Evolutionary conservation across 1,284 basidiomycete genomes (phyloP), one percentile per base, ranked within the genome.

Genomic region (Laetiporus sulphureus): DNA sequence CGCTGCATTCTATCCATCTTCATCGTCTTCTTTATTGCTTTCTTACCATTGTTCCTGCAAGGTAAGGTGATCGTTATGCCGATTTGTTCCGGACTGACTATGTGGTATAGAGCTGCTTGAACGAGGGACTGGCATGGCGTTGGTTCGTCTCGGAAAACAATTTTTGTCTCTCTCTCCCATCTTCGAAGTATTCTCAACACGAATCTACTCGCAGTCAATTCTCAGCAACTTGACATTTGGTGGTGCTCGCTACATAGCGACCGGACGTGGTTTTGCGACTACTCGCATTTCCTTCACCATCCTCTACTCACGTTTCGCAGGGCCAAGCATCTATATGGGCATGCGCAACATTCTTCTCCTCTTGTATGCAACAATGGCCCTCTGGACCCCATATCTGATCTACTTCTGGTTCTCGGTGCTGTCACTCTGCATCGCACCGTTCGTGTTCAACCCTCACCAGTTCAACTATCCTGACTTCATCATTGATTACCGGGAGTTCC

Each of bases 381-480:
- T 97, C 53, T 97, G 89, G 86, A 89, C 92, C 49, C 89, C 90
- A 3, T 87, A 91, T 66, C 71, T 97, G 55, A 88, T 95, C 68
- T 97, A 97, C 75, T 97, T 97, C 81, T 97, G 93, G 93, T 73
- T 88, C 60, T 92, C 90, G 13, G 87, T 93, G 46, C 65, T 92
- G 43, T 91, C 93, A 32, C 77, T 96, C 13, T 94, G 90, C 64
- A 76, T 96, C 50, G 91, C 94, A 23, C 93, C 94, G 2, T 97
- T 96, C 79, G 56, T 97, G 48, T 96, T 97, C 78, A 97, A 97
- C 67, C 94, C 94, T 10, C 94, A 97, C 67, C 94, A 97, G 63
- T 97, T 97, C 77, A 90, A 91, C 18, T 90, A 84, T 62, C 67
- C 88, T 54, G 93, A 97, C 66, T 97, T 96, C 67, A 86, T 97